Conservation (phyloP, 495 filamentous ascomycete species). For the Penicilliopsis zonata region DNA sequence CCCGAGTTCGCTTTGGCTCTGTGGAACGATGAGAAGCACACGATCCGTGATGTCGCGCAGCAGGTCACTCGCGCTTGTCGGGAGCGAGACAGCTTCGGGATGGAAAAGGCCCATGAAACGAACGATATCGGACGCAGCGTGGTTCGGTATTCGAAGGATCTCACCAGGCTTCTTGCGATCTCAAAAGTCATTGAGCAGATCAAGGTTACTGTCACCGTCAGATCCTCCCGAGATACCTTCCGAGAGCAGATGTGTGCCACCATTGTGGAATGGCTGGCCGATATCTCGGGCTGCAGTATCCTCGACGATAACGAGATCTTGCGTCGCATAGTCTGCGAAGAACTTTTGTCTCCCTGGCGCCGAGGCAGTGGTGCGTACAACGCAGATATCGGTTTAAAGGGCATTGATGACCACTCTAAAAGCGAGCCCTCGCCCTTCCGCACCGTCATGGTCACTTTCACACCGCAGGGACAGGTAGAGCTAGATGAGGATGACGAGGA, state of each 20-base stretch:
- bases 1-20: slow-evolving; percentile 78
- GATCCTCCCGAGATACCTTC: slow-evolving; percentile 88
- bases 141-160: slow-evolving; percentile 58
- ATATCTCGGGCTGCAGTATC: slow-evolving; percentile 83
- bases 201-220: slow-evolving; percentile 90
- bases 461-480: slow-evolving; percentile 25
- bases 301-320: slow-evolving; percentile 71
- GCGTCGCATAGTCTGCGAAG: slow-evolving; percentile 72
- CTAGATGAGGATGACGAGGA: slow-evolving; percentile 36
- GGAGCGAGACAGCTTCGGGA: slow-evolving; percentile 52
- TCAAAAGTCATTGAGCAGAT: slow-evolving; percentile 85
- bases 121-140: slow-evolving; percentile 79
- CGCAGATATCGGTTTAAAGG: slow-evolving; percentile 68
- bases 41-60: slow-evolving; percentile 76
- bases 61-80: slow-evolving; percentile 87
- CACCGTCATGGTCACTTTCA: slow-evolving; percentile 26
- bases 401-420: slow-evolving; percentile 79
- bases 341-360: slow-evolving; percentile 77
- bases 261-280: slow-evolving; percentile 92
- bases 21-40: slow-evolving; percentile 99
- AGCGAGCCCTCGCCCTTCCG: slow-evolving; percentile 22
- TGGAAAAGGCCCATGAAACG: slow-evolving; percentile 70
- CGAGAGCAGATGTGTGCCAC: slow-evolving; percentile 96
- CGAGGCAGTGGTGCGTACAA: slow-evolving; percentile 78
- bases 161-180: slow-evolving; percentile 58